Evolutionary conservation across 2,329 filamentous ascomycete species (phyloP).

Genomic region (Colletotrichum kahawae): DNA sequence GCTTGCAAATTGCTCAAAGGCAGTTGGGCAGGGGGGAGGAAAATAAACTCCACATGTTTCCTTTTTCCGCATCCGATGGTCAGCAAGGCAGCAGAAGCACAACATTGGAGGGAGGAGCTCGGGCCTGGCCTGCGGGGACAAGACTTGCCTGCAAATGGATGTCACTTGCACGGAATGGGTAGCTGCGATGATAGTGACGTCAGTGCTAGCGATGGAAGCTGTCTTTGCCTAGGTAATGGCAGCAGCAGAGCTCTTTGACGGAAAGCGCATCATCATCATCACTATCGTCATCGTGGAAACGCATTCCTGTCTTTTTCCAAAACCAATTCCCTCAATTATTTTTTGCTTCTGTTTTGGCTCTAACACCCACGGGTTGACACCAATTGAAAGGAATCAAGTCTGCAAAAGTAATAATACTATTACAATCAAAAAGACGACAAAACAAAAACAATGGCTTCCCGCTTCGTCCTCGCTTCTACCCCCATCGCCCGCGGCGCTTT

Average conservation of each 20-base stretch:
- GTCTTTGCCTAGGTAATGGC: not conserved
- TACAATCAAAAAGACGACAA: not conserved
- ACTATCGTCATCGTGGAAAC: not conserved
- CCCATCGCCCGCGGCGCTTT: slow-evolving; percentile 28
- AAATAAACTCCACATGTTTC: not conserved
- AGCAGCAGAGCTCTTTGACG: not conserved
- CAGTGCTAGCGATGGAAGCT: not conserved
- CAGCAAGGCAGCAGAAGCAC: not conserved
- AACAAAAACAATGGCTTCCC: slow-evolving; percentile 26
- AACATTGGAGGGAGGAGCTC: not conserved
- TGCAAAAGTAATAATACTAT: not conserved
- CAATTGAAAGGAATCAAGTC: not conserved
- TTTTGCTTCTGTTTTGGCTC: not conserved
- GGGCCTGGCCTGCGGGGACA: not conserved
- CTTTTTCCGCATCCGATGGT: not conserved
- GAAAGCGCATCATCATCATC: not conserved
- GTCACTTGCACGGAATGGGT: not conserved
- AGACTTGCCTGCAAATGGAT: not conserved
- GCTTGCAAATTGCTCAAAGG: slow-evolving; percentile 1
- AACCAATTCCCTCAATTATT: not conserved
- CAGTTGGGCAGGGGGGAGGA: not conserved
- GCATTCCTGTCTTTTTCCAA: not conserved
- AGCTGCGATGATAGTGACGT: slow-evolving; percentile 3
- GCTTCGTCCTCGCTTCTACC: slow-evolving; percentile 28
- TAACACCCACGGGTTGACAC: not conserved